Base-by-base conservation (phyloP, 2,329 filamentous ascomycete genomes). In the Aspergillus niger region DNA sequence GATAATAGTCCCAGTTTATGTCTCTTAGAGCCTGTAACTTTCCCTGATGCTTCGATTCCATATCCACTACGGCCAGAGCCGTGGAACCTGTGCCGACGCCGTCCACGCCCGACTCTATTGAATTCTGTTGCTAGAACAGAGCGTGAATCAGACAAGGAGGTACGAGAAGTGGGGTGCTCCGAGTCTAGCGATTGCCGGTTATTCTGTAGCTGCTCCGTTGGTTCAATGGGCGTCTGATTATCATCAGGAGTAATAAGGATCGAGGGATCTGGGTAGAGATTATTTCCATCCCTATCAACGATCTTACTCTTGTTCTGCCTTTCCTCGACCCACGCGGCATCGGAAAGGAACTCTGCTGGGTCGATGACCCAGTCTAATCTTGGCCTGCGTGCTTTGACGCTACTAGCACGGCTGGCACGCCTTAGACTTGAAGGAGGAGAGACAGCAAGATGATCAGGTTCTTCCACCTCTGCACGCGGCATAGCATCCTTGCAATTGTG, bases 271-370 rank as follows among this genome's bases (percentile, higher is more conserved):
- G 72, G 70, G 59, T 79, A 96, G 13, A 97, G 86, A 59, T 85
- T 88, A 51, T 85, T 84, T 70, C 92, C 92, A 69, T 91, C 81
- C 13, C 88, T 86, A 74, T 97, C 90, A 71, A 96, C 91, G 44
- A 97, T 89, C 28, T 92, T 81, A 55, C 83, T 83, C 73, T 93
- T 96, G 75, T 97, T 92, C 60, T 89, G 82, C 32, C 85, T 86
- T 69, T 93, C 88, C 73, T 97, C 92, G 22, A 96, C 79, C 95
- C 95, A 99, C 70, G 93, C 91, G 1, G 90, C 83, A 78, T 99
- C 95, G 4, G 93, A 93, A 50, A 98, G 80, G 74, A 97, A 84
- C 72, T 98, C 93, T 58, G 91, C 88, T 0, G 94, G 91, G 48
- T 90, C 86, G 17, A 93, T 86, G 41, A 86, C 84, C 95, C 95